Base-by-base conservation (phyloP, 164 flowering plant genomes). In the Dillenia turbinata region DNA sequence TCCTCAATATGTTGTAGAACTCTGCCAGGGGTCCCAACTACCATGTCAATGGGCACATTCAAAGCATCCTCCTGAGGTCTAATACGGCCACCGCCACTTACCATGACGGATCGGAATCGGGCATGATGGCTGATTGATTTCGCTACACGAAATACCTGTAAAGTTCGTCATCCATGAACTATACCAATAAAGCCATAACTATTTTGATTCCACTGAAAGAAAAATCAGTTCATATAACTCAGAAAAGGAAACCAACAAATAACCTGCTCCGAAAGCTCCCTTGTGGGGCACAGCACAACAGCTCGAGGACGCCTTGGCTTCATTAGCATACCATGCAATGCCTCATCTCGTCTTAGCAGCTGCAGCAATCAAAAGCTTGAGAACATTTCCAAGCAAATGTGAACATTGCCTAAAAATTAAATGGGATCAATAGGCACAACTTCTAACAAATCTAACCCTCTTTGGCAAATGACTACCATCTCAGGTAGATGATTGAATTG, bases 1-100 rank as follows among this genome's bases (percentile, higher is more conserved):
- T 88, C 96, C 70, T 88, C 83, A 67, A 94, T 92, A 74, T 94
- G 99, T 71, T 94, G 99, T 72, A 94, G 90, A 77, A 92, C 81
- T 71, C 99, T 81, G 50, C 99, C 99, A 61, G 99, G 99, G 46
- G 99, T 94, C 56, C 99, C 97, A 62, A 94, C 97, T 26, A 94
- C 83, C 97, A 94, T 86, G 70, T 94, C 99, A 66, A 91, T 74
- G 49, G 99, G 90, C 22, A 61, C 66, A 72, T 81, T 88, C 58
- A 94, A 66, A 26, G 87, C 81, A 78, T 94, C 97, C 61, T 89
- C 97, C 66, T 91, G 97, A n/a, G 96, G 97, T 69, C 87, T 82
- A 66, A 89, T 43, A 55, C 96, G 90, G 24, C 90, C 84, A 63
- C 97, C 99, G 62, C 99, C 99, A 85, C 96, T 88, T 26, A 94